phyloP scores from a whole-genome alignment of 352 stramenopile species.

The Labyrinthula sp. region DNA sequence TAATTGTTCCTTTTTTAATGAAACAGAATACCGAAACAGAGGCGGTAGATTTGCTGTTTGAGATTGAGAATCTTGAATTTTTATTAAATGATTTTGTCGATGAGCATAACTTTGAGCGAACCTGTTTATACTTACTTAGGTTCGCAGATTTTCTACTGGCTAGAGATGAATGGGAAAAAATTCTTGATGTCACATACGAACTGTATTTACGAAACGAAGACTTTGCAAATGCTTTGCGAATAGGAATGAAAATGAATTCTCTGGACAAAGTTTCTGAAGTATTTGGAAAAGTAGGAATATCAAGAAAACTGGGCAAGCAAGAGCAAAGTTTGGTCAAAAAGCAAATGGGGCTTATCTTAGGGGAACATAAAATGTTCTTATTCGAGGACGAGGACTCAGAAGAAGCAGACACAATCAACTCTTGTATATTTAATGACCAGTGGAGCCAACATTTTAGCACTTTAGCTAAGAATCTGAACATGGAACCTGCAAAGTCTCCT shows the following conservation, averaged over 20 bases:
- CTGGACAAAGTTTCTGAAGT: constrained; percentile 49
- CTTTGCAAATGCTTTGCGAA: constrained; percentile 79
- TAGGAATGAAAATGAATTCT: constrained; percentile 73
- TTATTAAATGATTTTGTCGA: constrained; percentile 79
- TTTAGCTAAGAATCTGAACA: constrained; percentile 83
- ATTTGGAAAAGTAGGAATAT: constrained; percentile 36
- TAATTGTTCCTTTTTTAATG: constrained; percentile 97
- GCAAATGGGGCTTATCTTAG: constrained; percentile 88
- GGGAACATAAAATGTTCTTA: constrained; percentile 73
- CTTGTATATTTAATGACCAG: constrained; percentile 81
- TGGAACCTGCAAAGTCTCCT: constrained; percentile 81
- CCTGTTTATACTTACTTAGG: constrained; percentile 93
- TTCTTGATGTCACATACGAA: constrained; percentile 66
- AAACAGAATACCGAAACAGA: constrained; percentile 95
- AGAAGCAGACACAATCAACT: constrained; percentile 64
- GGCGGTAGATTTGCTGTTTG: constrained; percentile 94
- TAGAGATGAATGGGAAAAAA: constrained; percentile 74
- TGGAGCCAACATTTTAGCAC: constrained; percentile 84
- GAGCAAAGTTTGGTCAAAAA: constrained; percentile 43
- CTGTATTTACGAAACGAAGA: constrained; percentile 78
- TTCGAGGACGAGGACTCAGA: constrained; percentile 59
- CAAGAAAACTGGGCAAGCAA: constrained; percentile 7
- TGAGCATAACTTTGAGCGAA: constrained; percentile 89
- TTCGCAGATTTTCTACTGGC: constrained; percentile 94
- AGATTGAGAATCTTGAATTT: constrained; percentile 83